Evolutionary conservation across 208 protist genomes (phyloP).

Genomic region (Leishmania tarentolae): DNA sequence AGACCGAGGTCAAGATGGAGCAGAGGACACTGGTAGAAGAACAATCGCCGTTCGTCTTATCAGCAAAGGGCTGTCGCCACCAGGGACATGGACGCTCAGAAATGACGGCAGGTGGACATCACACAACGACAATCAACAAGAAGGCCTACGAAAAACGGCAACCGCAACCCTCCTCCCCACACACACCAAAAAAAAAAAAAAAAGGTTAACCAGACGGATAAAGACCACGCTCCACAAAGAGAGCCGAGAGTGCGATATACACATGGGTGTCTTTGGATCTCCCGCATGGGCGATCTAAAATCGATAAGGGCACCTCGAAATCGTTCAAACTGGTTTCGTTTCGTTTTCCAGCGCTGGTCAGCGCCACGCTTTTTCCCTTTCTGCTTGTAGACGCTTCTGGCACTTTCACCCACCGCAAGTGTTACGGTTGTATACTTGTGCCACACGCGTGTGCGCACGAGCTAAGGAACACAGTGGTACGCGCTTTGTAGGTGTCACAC

Average conservation of each 20-base stretch:
- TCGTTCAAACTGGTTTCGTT: background rate
- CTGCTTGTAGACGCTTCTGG: background rate
- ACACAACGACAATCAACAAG: background rate
- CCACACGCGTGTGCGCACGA: conserved; percentile 32
- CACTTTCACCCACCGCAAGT: background rate
- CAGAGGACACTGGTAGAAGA: background rate
- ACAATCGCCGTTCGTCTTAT: background rate
- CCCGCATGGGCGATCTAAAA: background rate
- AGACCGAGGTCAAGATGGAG: background rate
- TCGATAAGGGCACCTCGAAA: background rate
- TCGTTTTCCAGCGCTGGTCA: background rate
- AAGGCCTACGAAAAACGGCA: background rate
- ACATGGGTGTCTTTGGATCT: background rate
- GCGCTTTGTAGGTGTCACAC: conserved; percentile 76
- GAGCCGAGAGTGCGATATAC: background rate
- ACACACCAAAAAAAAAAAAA: no score
- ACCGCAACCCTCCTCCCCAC: background rate
- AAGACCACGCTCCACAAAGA: background rate
- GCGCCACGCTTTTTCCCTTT: background rate
- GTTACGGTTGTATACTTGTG: background rate
- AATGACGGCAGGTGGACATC: background rate
- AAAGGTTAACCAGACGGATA: background rate
- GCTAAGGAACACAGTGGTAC: conserved; percentile 47
- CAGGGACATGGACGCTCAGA: background rate
- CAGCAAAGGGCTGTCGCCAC: background rate